Evolutionary conservation across 805 yeast species (phyloP), one percentile per base, ranked within the genome.

Genomic region (Hanseniaspora thailandica): DNA sequence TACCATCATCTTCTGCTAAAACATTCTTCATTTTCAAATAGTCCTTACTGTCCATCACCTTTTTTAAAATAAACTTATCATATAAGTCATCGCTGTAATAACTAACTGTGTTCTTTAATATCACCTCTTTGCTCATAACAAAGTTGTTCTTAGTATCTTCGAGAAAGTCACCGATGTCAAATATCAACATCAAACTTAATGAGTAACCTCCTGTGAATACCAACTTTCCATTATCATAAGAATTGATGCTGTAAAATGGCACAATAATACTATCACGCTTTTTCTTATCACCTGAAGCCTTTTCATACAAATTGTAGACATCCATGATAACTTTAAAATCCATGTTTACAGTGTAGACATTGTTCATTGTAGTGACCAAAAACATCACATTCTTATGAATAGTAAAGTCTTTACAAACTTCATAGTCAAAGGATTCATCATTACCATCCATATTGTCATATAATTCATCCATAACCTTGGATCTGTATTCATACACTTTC

Each of bases 1-100:
- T 23, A 5, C 15, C 25, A 7, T 28, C 20, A 0, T 31, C 54
- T 8, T 17, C 23, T 19, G n/a, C 34, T 13, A 31, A 3, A 5
- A 33, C 23, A 12, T 50, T 50, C n/a, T n/a, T 22, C 23, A 50
- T 25, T 6, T 20, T 46, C 28, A 50, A 26, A 20, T 6, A 41
- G 2, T 45, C 45, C 4, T 43, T 17, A 26, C 34, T 34, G 8
- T 43, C 15, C n/a, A 19, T 5, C 2, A 36, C 13, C 20, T 23
- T 43, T n/a, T 36, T 50, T 9, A 50, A 43, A 10, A 50, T 40
- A 35, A 50, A 50, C 23, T 50, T 50, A 28, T 50, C 54, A 43
- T 50, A 50, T 4, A 50, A 17, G 5, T 50, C 54, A 34, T 50
- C 54, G 25, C 20, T 30, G n/a, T 43, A 43, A 19, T 43, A 43